Conservation (phyloP, 2,329 filamentous ascomycete genomes). For the Coniosporium tulheliwenetii region DNA sequence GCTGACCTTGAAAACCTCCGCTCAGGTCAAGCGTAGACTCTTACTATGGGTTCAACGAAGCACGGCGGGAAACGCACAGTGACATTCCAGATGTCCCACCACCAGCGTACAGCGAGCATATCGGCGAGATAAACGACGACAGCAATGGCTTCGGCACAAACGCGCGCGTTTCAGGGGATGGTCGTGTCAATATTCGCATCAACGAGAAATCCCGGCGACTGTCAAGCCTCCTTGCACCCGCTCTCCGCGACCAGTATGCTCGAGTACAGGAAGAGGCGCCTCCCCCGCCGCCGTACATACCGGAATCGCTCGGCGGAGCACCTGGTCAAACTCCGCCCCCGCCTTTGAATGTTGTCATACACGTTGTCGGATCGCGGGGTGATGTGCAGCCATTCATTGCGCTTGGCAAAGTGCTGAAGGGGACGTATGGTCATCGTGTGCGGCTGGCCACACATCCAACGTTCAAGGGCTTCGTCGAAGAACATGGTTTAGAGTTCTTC, state of each 20-base stretch:
- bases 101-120: constrained; percentile 22
- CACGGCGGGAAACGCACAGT: no score
- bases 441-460: constrained; percentile 31
- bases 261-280: constrained; percentile 32
- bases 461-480: constrained; percentile 32
- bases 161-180: constrained; percentile 40
- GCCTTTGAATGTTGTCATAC: constrained; percentile 32
- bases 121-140: constrained; percentile 19
- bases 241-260: constrained; percentile 40
- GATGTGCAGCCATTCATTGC: constrained; percentile 36
- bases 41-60: no score
- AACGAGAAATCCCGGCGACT: constrained; percentile 52
- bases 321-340: constrained; percentile 39
- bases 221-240: constrained; percentile 50
- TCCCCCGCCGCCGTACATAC: constrained; percentile 54
- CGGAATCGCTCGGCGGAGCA: constrained; percentile 52
- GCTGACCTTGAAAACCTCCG: no score
- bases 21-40: no score
- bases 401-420: constrained; percentile 31
- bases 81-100: constrained; percentile 13
- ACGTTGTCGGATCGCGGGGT: constrained; percentile 32
- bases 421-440: constrained; percentile 31
- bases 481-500: constrained; percentile 36
- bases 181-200: constrained; percentile 67
- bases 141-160: constrained; percentile 22